Percentiles rank a stretch among this genome's conserved stretches.
phyloP scores from a whole-genome alignment of 345 rosid genomes.

The Microcos paniculata region DNA sequence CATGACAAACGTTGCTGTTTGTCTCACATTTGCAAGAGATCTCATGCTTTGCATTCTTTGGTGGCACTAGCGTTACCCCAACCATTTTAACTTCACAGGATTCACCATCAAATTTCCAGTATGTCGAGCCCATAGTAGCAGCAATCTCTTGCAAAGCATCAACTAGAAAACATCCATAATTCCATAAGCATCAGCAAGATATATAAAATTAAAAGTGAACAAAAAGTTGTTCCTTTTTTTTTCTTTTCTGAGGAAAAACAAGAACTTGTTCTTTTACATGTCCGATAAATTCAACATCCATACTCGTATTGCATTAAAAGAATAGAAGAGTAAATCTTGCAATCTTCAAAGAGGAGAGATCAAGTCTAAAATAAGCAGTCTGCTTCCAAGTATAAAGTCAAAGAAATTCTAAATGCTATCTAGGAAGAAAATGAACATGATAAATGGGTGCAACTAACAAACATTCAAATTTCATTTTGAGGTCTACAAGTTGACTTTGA shows the following conservation, averaged over 20 bases:
- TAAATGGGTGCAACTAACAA: background rate
- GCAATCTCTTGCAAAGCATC: constrained; percentile 45
- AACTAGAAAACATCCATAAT: constrained; percentile 32
- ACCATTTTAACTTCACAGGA: constrained; percentile 34
- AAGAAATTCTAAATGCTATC: background rate
- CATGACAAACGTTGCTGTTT: constrained; percentile 43
- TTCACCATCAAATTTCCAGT: constrained; percentile 47
- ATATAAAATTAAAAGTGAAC: background rate
- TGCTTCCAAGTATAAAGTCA: background rate
- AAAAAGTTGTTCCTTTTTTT: too few species aligned
- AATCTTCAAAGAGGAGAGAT: background rate
- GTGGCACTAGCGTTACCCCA: constrained; percentile 37
- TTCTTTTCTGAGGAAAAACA: too few species aligned
- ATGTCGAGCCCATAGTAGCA: constrained; percentile 39
- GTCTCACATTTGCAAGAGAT: constrained; percentile 41
- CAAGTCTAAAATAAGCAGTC: background rate
- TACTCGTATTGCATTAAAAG: background rate
- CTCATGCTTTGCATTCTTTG: constrained; percentile 32
- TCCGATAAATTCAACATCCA: background rate
- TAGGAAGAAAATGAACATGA: background rate
- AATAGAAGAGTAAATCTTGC: background rate
- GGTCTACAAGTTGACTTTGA: background rate
- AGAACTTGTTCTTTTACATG: background rate
- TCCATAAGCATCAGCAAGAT: constrained; percentile 17
- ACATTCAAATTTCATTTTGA: background rate